These are phyloP conservation scores for Pyricularia pennisetigena DNA, from an alignment of 2,329 filamentous ascomycete species.

Conservation along the genomic window DNA sequence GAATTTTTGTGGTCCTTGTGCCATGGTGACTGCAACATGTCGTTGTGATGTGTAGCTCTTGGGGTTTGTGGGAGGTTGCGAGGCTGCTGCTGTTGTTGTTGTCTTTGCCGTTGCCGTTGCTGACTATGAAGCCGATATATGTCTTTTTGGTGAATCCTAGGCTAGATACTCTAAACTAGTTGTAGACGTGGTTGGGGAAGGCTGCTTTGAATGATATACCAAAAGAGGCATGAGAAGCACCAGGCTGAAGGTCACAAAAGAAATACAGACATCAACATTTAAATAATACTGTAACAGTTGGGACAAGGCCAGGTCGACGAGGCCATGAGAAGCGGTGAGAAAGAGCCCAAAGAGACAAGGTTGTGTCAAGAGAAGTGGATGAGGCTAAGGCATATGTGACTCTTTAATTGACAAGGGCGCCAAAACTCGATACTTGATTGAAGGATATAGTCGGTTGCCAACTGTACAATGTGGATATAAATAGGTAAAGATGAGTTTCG, in stretches of 20 bases:
- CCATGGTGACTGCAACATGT: slow-evolving; percentile 41
- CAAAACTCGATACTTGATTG: slow-evolving; percentile 3
- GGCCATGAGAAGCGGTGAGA: neutral
- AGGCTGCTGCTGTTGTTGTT: neutral
- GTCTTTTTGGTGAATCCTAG: neutral
- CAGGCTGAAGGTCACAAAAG: neutral
- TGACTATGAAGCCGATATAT: neutral
- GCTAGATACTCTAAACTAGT: neutral
- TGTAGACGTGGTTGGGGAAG: neutral
- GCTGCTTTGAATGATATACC: neutral
- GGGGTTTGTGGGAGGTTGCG: neutral
- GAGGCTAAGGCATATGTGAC: neutral
- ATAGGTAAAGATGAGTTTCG: neutral
- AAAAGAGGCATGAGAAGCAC: neutral
- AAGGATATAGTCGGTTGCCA: neutral
- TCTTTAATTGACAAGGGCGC: neutral
- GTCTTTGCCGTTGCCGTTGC: neutral
- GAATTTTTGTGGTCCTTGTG: slow-evolving; percentile 37
- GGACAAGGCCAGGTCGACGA: neutral
- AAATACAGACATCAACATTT: neutral
- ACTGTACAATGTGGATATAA: neutral
- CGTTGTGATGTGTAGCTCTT: slow-evolving; percentile 9
- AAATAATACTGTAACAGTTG: neutral
- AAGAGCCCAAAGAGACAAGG: slow-evolving; percentile 2
- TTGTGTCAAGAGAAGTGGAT: slow-evolving; percentile 1